Percentiles rank a stretch among this genome's conserved stretches.
These are phyloP conservation scores for Chytriomyces confervae DNA, from an alignment of 192 early-diverging fungal genomes.

Conservation along the genomic window DNA sequence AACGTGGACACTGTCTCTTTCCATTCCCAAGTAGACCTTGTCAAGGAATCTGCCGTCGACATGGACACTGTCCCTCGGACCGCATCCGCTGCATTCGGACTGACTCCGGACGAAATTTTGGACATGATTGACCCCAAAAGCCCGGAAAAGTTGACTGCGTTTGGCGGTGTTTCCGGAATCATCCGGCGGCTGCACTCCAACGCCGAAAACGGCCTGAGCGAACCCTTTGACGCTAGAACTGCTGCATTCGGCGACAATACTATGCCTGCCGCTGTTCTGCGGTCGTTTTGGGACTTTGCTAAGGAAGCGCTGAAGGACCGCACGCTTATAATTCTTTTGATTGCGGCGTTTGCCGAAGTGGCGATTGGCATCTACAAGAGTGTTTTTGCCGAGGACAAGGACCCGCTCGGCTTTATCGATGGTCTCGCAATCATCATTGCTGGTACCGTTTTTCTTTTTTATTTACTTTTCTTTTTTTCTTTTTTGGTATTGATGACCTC, in stretches of 20 bases:
- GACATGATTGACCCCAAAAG: slow-evolving; percentile 52
- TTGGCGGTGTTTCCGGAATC: slow-evolving; percentile 46
- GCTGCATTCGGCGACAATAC: slow-evolving; percentile 49
- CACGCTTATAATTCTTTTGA: slow-evolving; percentile 79
- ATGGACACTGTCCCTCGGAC: not conserved
- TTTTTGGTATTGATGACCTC: not conserved
- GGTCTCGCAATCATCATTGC: slow-evolving; percentile 83
- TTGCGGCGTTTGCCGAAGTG: slow-evolving; percentile 83
- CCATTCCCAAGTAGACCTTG: not conserved
- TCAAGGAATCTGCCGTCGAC: not conserved
- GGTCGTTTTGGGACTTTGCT: slow-evolving; percentile 48
- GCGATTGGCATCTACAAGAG: slow-evolving; percentile 87
- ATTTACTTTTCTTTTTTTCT: not conserved
- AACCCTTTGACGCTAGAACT: slow-evolving; percentile 10
- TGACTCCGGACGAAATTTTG: slow-evolving; percentile 43
- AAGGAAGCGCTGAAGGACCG: slow-evolving; percentile 56
- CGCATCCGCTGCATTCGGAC: slow-evolving; percentile 16
- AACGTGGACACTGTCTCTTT: not conserved
- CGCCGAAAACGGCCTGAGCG: slow-evolving; percentile 37
- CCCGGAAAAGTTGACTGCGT: slow-evolving; percentile 36
- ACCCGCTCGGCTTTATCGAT: slow-evolving; percentile 64
- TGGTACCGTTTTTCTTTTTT: slow-evolving; percentile 39
- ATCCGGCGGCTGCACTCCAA: slow-evolving; percentile 43
- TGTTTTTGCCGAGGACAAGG: slow-evolving; percentile 63
- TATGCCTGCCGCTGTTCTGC: slow-evolving; percentile 43